Evolutionary conservation across 257 asterid genomes (phyloP), one percentile per base, ranked within the genome.

Genomic region (Solanum dulcamara): DNA sequence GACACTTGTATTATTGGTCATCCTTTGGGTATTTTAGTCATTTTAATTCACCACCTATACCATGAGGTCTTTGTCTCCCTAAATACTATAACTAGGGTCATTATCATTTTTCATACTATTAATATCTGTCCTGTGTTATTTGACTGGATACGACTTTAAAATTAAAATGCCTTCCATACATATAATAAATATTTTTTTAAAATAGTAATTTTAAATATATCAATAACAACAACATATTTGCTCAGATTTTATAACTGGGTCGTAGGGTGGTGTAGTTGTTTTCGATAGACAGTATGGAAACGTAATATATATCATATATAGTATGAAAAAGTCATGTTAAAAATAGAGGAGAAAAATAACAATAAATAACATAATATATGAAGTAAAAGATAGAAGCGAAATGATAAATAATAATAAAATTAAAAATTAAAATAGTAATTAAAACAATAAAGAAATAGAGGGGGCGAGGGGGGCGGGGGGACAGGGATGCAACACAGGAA

Each of bases 201-300:
- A 46, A 10, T 10, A 11, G 0, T 46, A 46, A 46, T 11, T 10
- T 3, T 12, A 11, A 59, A n/a, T 10, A 53, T 53, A 53, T n/a
- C 60, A 20, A 9, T 0, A 22, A 10, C 0, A 1, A 0, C n/a
- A 57, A 22, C 22, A 57, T 57, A 7, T 48, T 15, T 5, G 3
- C 0, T 22, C 0, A 3, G 22, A 57, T 57, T 3, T 57, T 8
- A 55, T 22, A 55, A n/a, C n/a, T n/a, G n/a, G n/a, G n/a, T n/a
- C n/a, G n/a, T n/a, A n/a, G n/a, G n/a, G n/a, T n/a, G n/a, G n/a
- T n/a, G n/a, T n/a, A n/a, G n/a, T n/a, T n/a, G n/a, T n/a, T n/a
- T n/a, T n/a, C n/a, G n/a, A n/a, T n/a, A n/a, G n/a, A n/a, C n/a
- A n/a, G 0, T 50, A 50, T 50, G 0, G 6, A 50, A 51, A 0